Conservation (phyloP, 2,329 filamentous ascomycete genomes). For the Fusarium sacchari region DNA sequence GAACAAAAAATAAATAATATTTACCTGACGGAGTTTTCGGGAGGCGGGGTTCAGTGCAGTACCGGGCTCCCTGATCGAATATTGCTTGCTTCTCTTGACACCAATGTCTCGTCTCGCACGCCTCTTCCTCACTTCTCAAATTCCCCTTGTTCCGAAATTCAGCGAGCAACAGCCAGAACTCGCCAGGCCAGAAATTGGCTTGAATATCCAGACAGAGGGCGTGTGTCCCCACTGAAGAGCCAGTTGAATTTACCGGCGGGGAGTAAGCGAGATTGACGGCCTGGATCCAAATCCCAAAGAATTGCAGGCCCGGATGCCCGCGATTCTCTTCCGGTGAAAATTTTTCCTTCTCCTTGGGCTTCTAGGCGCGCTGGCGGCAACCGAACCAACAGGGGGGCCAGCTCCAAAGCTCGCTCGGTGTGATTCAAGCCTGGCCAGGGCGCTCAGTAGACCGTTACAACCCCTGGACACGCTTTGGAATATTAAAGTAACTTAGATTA, state of each 20-base stretch:
- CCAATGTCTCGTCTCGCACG: constrained; percentile 4
- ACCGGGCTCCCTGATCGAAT: not conserved
- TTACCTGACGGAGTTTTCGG: constrained; percentile 12
- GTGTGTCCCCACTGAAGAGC: constrained; percentile 39
- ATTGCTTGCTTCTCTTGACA: constrained; percentile 12
- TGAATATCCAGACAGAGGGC: constrained; percentile 8
- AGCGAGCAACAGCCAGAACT: constrained; percentile 27
- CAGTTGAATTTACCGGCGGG: constrained; percentile 49
- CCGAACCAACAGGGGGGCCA: constrained; percentile 39
- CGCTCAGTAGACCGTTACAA: constrained; percentile 40
- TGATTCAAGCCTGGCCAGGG: constrained; percentile 41
- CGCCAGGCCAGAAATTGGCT: constrained; percentile 9
- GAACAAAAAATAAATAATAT: constrained; percentile 9
- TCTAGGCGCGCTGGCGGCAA: constrained; percentile 46
- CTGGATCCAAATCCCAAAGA: constrained; percentile 34
- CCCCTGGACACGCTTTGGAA: constrained; percentile 23
- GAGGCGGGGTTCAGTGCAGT: constrained; percentile 27
- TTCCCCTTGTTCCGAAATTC: constrained; percentile 26
- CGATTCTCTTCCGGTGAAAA: constrained; percentile 45
- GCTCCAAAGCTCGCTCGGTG: constrained; percentile 34
- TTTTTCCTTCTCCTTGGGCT: constrained; percentile 44
- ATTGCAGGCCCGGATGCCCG: constrained; percentile 42
- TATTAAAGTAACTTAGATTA: constrained; percentile 29
- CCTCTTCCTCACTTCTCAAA: constrained; percentile 18
- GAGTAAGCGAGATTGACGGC: constrained; percentile 51